These are phyloP conservation scores for Pestalotiopsis sp. DNA, from an alignment of 2,329 filamentous ascomycete genomes.

Conservation along the genomic window DNA sequence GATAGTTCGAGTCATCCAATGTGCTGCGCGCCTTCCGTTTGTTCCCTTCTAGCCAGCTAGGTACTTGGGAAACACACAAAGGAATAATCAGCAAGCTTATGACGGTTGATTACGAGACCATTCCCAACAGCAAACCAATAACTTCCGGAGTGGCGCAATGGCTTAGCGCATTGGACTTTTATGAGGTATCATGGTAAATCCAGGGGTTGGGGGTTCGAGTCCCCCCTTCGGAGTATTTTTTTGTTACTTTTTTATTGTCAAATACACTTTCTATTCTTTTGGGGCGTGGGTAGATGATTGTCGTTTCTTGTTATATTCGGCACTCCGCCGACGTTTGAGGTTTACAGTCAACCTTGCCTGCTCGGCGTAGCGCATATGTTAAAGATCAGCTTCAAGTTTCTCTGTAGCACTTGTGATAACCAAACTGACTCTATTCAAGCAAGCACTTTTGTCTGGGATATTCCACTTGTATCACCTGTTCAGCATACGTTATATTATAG, in stretches of 20 bases:
- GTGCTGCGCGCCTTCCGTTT: background rate
- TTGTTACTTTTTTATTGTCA: background rate
- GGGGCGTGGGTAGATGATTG: background rate
- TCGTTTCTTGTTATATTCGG: background rate
- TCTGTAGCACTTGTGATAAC: background rate
- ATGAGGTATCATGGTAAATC: background rate
- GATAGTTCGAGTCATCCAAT: background rate
- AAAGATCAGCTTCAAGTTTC: background rate
- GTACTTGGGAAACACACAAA: background rate
- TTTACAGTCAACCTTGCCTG: background rate
- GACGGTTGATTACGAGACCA: too few relatives aligned
- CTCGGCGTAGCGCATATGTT: background rate
- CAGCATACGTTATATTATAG: background rate
- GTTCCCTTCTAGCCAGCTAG: background rate
- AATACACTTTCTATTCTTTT: background rate
- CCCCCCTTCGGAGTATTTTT: background rate
- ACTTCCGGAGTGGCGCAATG: constrained; percentile 4
- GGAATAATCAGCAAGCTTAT: background rate
- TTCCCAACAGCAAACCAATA: background rate
- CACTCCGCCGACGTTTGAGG: background rate
- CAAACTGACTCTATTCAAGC: too few relatives aligned
- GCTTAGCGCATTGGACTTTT: constrained; percentile 6
- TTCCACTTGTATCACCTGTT: too few relatives aligned
- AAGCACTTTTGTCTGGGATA: too few relatives aligned
- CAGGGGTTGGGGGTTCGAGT: constrained; percentile 5